Conservation (phyloP, 768 basidiomycete genomes). For the Leccinum obscurum region DNA sequence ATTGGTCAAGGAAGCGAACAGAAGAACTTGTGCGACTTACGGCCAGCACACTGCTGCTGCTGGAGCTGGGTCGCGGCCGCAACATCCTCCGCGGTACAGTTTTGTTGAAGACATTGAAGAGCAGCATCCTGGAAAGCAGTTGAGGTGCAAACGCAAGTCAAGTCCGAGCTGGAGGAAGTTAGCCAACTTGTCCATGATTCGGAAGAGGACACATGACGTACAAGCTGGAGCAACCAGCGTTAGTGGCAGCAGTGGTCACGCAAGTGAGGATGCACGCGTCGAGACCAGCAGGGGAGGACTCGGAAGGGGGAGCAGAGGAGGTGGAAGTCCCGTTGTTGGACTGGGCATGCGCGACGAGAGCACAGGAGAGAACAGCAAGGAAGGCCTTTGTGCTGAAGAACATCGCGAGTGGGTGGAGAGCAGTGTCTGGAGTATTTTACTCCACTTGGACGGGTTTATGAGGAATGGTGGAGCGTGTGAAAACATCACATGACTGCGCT, state of each 20-base stretch:
- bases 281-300: background rate
- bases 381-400: constrained; percentile 23
- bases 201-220: constrained; percentile 4
- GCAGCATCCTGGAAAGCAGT: constrained; percentile 38
- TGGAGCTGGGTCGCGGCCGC: constrained; percentile 35
- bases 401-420: constrained; percentile 12
- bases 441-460: constrained; percentile 10
- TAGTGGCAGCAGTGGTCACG: background rate
- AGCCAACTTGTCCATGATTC: background rate
- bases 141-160: constrained; percentile 42
- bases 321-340: background rate
- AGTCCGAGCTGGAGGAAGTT: constrained; percentile 34
- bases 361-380: constrained; percentile 13
- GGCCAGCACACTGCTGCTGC: constrained; percentile 30
- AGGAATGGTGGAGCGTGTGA: constrained; percentile 16
- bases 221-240: constrained; percentile 11
- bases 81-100: constrained; percentile 35
- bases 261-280: constrained; percentile 16
- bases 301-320: background rate
- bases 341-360: constrained; percentile 26
- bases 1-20: background rate
- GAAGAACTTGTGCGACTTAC: constrained; percentile 8
- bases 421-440: background rate
- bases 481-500: background rate
- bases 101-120: constrained; percentile 32